Conservation (phyloP, 306 rosid genomes). For the Elaeagnus macrophylla region DNA sequence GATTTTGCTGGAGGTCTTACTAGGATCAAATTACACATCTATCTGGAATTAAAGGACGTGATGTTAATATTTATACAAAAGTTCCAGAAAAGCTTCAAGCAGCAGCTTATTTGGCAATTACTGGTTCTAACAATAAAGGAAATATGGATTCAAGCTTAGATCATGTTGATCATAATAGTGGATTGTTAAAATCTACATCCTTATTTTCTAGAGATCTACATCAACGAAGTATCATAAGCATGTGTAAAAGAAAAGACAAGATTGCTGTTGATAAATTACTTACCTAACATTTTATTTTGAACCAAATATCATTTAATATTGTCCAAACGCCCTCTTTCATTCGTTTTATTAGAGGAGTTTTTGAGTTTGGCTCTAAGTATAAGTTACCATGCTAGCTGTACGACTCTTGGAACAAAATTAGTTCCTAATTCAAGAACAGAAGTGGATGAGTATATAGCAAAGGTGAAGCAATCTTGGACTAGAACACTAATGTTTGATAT, state of each 20-base stretch:
- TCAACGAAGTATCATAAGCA: background rate
- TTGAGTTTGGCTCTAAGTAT: background rate
- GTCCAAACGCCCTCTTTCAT: background rate
- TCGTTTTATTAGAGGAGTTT: background rate
- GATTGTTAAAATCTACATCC: too few relatives aligned
- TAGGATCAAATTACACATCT: conserved; percentile 1
- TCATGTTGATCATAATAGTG: too few relatives aligned
- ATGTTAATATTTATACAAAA: background rate
- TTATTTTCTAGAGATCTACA: too few relatives aligned
- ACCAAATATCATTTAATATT: background rate
- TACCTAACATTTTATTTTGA: too few relatives aligned
- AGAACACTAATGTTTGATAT: background rate
- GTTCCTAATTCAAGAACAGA: background rate
- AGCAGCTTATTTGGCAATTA: background rate
- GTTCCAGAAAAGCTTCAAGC: background rate
- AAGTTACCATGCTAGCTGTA: background rate
- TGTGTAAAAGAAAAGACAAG: background rate
- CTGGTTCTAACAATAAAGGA: background rate
- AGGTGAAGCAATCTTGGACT: background rate
- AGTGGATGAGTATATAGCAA: background rate
- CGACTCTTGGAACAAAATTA: background rate
- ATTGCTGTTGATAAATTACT: background rate
- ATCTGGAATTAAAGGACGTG: background rate
- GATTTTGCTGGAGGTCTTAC: background rate
- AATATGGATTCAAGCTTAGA: background rate